Percentiles rank a stretch among this genome's conserved stretches.
phyloP scores from a whole-genome alignment of 495 filamentous ascomycete genomes.

The Penicillium parvum region DNA sequence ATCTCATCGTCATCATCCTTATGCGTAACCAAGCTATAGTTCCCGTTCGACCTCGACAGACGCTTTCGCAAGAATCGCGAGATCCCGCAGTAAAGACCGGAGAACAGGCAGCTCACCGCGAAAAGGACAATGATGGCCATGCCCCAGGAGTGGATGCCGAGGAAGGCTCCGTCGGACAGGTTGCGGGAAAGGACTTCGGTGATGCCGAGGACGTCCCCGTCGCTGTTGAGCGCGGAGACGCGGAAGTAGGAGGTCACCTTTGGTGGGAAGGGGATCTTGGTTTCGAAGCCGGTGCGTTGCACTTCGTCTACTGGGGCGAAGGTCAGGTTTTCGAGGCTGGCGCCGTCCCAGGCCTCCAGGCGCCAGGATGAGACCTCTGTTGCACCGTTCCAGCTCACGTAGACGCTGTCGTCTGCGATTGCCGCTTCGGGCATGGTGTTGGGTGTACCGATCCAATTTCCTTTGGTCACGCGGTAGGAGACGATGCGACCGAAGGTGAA shows the following conservation, averaged over 20 bases:
- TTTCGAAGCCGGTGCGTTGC: constrained; percentile 20
- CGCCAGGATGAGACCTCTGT: constrained; percentile 40
- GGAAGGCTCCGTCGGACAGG: background rate
- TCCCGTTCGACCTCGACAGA: background rate
- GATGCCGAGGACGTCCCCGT: constrained; percentile 14
- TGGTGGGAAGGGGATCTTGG: constrained; percentile 8
- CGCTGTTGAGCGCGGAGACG: constrained; percentile 12
- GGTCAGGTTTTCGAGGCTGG: constrained; percentile 13
- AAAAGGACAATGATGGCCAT: constrained; percentile 10
- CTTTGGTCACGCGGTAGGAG: constrained; percentile 36
- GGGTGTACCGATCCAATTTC: constrained; percentile 33
- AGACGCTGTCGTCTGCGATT: constrained; percentile 23
- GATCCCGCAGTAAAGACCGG: constrained; percentile 13
- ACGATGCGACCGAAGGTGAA: constrained; percentile 37
- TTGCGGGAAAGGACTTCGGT: constrained; percentile 10
- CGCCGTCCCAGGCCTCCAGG: constrained; percentile 29
- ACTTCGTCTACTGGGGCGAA: constrained; percentile 10
- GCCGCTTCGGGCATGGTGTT: constrained; percentile 26
- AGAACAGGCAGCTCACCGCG: constrained; percentile 8
- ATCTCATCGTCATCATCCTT: constrained; percentile 11
- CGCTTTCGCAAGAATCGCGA: constrained; percentile 3
- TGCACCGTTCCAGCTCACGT: constrained; percentile 46
- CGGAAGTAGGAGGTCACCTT: constrained; percentile 14
- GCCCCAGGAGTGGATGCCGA: constrained; percentile 1
- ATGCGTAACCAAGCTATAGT: constrained; percentile 13